Base-by-base conservation (phyloP, 352 stramenopile species). In the Pythium phragmitis region DNA sequence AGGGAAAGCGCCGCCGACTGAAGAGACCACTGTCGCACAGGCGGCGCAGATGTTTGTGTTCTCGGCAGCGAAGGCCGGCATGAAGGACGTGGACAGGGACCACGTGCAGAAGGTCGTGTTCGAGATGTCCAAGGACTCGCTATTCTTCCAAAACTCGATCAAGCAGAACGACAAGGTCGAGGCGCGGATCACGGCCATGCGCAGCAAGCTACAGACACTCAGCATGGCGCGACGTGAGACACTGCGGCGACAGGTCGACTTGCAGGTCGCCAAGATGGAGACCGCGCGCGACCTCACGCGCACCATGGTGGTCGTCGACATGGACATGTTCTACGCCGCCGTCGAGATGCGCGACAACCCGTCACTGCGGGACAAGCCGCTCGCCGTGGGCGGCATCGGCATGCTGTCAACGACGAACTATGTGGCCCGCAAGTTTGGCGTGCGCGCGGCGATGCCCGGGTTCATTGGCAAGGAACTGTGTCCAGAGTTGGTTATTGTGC, bases 361-460 rank as follows among this genome's bases (percentile, higher is more conserved):
- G 2, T 68, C 84, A 26, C 75, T 99, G 16, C 70, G 79, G 5
- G 73, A 97, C 48, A 79, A 96, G 36, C 96, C 96, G 7, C 87
- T 98, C 7, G 96, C 91, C 7, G 96, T 99, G 7, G 96, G 96
- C 9, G 88, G 88, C 3, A 79, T 90, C 33, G 80, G 74, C 47
- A 98, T 99, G 95, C 98, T 99, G 67, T 89, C 76, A 16, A 99
- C 96, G 6, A 92, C 91, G 59, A 99, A 99, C 73, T 99, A 99
- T 74, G 77, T 84, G 5, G 96, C 96, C 14, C 79, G 96, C 36
- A 85, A 96, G 66, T 98, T 94, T 70, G 96, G 96, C 34, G 96
- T 99, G 14, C 84, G 96, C 12, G 89, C 88, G 33, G 96, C 96
- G 8, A 99, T 99, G 97, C 95, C 96, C 0, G 96, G 96, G 12